Evolutionary conservation across 768 basidiomycete genomes (phyloP).

Genomic region (Auricularia auricula-judae): DNA sequence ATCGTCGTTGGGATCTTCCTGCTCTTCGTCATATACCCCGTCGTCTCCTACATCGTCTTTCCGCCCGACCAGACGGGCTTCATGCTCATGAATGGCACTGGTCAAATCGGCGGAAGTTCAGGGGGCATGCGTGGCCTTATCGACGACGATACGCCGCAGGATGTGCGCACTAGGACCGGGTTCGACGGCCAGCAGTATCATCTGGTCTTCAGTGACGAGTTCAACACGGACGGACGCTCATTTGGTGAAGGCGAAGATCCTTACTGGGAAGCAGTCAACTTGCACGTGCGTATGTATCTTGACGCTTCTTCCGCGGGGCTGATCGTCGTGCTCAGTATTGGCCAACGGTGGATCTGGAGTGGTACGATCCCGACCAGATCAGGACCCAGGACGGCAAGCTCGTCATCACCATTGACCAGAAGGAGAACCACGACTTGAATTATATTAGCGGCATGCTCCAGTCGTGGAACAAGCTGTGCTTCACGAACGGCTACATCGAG

Average conservation of each 20-base stretch:
- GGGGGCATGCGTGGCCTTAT: conserved; percentile 57
- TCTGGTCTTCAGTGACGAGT: conserved; percentile 86
- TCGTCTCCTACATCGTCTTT: conserved; percentile 42
- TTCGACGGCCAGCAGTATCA: conserved; percentile 67
- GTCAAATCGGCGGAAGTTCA: conserved; percentile 70
- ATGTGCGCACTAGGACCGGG: conserved; percentile 46
- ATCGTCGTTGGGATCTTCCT: conserved; percentile 58
- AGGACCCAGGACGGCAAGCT: conserved; percentile 71
- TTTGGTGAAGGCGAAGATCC: conserved; percentile 75
- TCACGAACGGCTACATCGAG: conserved; percentile 87
- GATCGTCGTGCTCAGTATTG: conserved; percentile 34
- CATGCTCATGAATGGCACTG: conserved; percentile 57
- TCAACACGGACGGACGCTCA: conserved; percentile 58
- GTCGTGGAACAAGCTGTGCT: conserved; percentile 93
- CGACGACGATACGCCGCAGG: conserved; percentile 63
- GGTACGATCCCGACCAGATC: conserved; percentile 67
- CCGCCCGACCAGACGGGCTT: conserved; percentile 28
- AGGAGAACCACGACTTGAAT: conserved; percentile 65
- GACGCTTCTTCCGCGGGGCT: too few species aligned
- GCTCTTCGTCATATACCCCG: conserved; percentile 84
- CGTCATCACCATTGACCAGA: conserved; percentile 68
- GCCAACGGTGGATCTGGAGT: conserved; percentile 70
- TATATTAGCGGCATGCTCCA: conserved; percentile 63
- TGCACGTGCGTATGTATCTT: conserved; percentile 30
- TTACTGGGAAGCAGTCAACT: conserved; percentile 77